Percentiles rank a stretch among this genome's conserved stretches.
Evolutionary conservation across 2,329 filamentous ascomycete genomes (phyloP).

Genomic region (Rugonectria rugulosa): DNA sequence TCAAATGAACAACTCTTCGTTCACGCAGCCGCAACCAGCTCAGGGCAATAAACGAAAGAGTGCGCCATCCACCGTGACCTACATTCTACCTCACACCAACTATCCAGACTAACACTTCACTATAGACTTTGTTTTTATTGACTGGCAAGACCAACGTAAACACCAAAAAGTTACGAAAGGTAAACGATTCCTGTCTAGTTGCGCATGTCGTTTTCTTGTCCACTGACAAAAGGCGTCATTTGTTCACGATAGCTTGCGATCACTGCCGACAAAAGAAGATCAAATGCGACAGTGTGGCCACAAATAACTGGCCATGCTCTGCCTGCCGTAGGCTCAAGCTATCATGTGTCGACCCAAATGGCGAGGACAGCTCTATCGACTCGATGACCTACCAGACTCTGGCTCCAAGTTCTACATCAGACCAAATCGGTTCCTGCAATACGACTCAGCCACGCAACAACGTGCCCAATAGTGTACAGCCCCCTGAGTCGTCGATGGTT

Average conservation of each 20-base stretch:
- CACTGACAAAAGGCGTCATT: slow-evolving; percentile 12
- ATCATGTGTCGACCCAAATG: slow-evolving; percentile 88
- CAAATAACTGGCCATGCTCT: slow-evolving; percentile 96
- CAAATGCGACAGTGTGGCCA: slow-evolving; percentile 96
- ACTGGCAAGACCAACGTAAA: slow-evolving; percentile 98
- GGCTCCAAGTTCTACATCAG: slow-evolving; percentile 53
- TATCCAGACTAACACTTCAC: slow-evolving; percentile 27
- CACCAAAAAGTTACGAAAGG: slow-evolving; percentile 94
- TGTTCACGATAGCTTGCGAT: slow-evolving; percentile 97
- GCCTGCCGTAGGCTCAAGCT: slow-evolving; percentile 92
- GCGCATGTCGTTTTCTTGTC: not conserved
- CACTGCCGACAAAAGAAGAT: slow-evolving; percentile 96
- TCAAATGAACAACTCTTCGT: slow-evolving; percentile 75
- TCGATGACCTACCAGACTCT: slow-evolving; percentile 48
- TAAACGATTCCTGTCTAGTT: slow-evolving; percentile 48
- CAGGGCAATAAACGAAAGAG: too few species aligned
- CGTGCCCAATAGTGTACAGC: slow-evolving; percentile 63
- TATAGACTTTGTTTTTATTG: slow-evolving; percentile 96
- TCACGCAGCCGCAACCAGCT: slow-evolving; percentile 66
- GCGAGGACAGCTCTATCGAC: slow-evolving; percentile 63
- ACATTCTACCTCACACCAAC: slow-evolving; percentile 1
- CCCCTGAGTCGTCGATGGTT: slow-evolving; percentile 56
- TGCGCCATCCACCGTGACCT: slow-evolving; percentile 56
- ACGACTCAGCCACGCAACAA: slow-evolving; percentile 52
- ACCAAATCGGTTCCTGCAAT: slow-evolving; percentile 56